phyloP scores from a whole-genome alignment of 2,329 filamentous ascomycete species.

The Fusarium coicis region DNA sequence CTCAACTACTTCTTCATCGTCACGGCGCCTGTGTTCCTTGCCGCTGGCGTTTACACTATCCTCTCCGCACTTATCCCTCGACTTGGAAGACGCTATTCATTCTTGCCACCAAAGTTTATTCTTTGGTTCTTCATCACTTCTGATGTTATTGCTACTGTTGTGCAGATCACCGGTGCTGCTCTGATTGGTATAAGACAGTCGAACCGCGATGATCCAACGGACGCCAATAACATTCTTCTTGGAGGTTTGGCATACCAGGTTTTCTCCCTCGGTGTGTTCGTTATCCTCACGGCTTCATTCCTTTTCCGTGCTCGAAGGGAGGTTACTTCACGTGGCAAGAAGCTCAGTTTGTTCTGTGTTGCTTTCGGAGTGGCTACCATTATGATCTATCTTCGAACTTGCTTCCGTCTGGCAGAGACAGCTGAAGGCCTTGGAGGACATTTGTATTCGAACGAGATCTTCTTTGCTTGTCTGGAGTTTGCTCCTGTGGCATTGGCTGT shows the following conservation, averaged over 20 bases:
- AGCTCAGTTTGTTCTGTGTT: constrained; percentile 53
- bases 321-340: constrained; percentile 35
- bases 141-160: constrained; percentile 63
- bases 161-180: constrained; percentile 65
- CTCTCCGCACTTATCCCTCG: constrained; percentile 61
- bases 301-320: constrained; percentile 50
- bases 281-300: constrained; percentile 56
- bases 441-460: constrained; percentile 61
- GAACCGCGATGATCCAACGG: constrained; percentile 60
- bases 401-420: constrained; percentile 65
- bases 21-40: constrained; percentile 67
- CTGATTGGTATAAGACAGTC: constrained; percentile 62
- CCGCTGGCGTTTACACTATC: constrained; percentile 66
- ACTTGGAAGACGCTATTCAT: constrained; percentile 55
- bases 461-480: constrained; percentile 65
- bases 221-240: constrained; percentile 65
- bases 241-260: constrained; percentile 66
- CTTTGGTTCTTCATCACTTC: constrained; percentile 65
- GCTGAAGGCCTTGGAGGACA: constrained; percentile 58
- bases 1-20: constrained; percentile 71
- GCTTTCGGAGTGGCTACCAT: constrained; percentile 58
- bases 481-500: constrained; percentile 63
- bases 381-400: constrained; percentile 63
- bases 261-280: constrained; percentile 61
- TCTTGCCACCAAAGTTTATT: constrained; percentile 58